Conservation (phyloP, 257 asterid genomes). For the Fraxinus quadrangulata region DNA sequence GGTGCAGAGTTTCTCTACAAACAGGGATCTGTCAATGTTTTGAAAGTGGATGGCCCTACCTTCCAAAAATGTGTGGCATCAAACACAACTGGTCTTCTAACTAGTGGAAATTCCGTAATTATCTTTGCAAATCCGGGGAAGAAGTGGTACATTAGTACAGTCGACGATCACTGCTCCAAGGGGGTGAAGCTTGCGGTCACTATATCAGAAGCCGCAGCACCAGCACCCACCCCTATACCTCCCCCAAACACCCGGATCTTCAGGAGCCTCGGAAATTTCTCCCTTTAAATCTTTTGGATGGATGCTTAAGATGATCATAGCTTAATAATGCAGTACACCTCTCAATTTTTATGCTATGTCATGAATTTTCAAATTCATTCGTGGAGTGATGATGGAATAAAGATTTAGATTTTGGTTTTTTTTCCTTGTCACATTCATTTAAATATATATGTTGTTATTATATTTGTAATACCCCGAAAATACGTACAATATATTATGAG, state of each 20-base stretch:
- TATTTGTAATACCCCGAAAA: too few relatives aligned
- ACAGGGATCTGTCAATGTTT: constrained; percentile 36
- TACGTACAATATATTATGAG: too few relatives aligned
- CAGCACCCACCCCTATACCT: constrained; percentile 14
- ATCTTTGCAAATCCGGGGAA: constrained; percentile 28
- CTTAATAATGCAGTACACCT: neutral
- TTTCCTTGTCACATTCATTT: too few relatives aligned
- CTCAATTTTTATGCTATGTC: too few relatives aligned
- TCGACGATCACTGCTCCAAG: constrained; percentile 31
- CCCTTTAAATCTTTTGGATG: neutral
- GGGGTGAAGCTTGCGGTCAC: constrained; percentile 35
- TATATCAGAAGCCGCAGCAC: constrained; percentile 7
- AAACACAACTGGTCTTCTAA: neutral
- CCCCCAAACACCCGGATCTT: neutral
- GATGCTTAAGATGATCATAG: neutral
- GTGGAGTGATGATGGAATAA: too few relatives aligned
- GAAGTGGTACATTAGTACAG: constrained; percentile 46
- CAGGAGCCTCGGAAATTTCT: neutral
- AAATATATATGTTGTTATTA: too few relatives aligned
- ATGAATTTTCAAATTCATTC: too few relatives aligned
- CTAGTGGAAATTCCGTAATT: constrained; percentile 28
- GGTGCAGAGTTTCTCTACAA: constrained; percentile 44
- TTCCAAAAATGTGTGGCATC: constrained; percentile 29
- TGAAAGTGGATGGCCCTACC: constrained; percentile 23
- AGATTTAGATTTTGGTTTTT: too few relatives aligned